Percentiles rank a stretch among this genome's conserved stretches.
Conservation (phyloP, 2,329 filamentous ascomycete genomes). For the Lizonia empirigonia region DNA sequence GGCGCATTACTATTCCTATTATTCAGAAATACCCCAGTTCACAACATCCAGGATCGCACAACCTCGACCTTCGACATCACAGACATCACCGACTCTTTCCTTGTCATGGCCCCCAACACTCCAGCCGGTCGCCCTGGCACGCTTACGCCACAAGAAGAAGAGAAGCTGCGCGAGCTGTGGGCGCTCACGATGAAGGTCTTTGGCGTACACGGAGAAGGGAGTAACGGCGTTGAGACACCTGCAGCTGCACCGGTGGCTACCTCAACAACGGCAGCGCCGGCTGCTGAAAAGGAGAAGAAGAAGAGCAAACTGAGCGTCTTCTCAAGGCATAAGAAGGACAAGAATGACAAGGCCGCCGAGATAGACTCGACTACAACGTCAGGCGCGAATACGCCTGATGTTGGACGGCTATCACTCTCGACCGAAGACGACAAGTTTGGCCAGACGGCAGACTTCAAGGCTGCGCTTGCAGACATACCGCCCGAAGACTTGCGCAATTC, state of each 20-base stretch:
- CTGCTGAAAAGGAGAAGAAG: slow-evolving; percentile 64
- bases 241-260: slow-evolving; percentile 11
- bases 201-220: slow-evolving; percentile 53
- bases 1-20: slow-evolving; percentile 39
- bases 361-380: slow-evolving; percentile 34
- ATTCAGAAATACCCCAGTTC: slow-evolving; percentile 15
- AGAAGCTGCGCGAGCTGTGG: slow-evolving; percentile 90
- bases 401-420: slow-evolving; percentile 41
- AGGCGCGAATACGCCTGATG: slow-evolving; percentile 34
- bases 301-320: slow-evolving; percentile 77
- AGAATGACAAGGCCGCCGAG: slow-evolving; percentile 50
- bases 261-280: slow-evolving; percentile 8
- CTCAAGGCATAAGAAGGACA: slow-evolving; percentile 61
- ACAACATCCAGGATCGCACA: slow-evolving; percentile 10
- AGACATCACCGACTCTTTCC: slow-evolving; percentile 37
- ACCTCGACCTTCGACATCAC: slow-evolving; percentile 27
- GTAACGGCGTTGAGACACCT: slow-evolving; percentile 29
- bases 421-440: slow-evolving; percentile 85
- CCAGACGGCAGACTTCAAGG: slow-evolving; percentile 82
- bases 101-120: slow-evolving; percentile 49
- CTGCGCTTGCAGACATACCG: slow-evolving; percentile 75
- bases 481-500: slow-evolving; percentile 80
- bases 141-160: slow-evolving; percentile 86
- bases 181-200: slow-evolving; percentile 74
- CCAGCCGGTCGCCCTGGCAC: slow-evolving; percentile 80